Conservation (phyloP, 352 stramenopile species). For the Globisporangium alternatum region DNA sequence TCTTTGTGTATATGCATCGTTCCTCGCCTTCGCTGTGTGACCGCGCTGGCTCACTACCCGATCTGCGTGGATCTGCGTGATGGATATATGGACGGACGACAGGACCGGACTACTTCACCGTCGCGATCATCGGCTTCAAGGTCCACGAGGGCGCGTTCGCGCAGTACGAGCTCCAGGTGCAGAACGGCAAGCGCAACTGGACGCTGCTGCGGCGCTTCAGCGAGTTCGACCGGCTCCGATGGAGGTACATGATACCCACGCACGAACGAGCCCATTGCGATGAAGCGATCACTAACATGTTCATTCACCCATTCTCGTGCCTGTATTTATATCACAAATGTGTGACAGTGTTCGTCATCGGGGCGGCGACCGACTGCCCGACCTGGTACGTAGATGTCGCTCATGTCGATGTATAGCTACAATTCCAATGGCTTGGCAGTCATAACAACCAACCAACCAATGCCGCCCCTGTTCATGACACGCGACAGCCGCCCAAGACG, state of each 20-base stretch:
- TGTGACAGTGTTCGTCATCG: conserved; percentile 40
- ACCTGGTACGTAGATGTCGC: conserved; percentile 24
- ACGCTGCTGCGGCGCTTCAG: conserved; percentile 67
- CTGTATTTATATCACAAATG: conserved; percentile 1
- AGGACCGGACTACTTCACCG: conserved; percentile 78
- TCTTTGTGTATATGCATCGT: neutral
- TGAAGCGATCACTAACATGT: neutral
- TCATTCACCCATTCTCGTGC: neutral
- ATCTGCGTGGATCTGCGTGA: neutral
- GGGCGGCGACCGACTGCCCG: conserved; percentile 37
- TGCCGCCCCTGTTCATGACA: neutral
- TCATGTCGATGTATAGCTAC: neutral
- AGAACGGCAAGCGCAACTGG: conserved; percentile 69
- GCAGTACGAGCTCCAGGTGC: conserved; percentile 65
- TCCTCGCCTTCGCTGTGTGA: neutral
- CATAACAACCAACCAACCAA: neutral
- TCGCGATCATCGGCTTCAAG: conserved; percentile 47
- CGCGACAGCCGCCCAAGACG: conserved; percentile 53
- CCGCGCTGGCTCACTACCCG: neutral
- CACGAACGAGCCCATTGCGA: neutral
- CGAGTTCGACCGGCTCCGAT: conserved; percentile 57
- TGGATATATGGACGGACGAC: neutral
- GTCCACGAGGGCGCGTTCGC: conserved; percentile 53
- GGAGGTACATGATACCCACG: conserved; percentile 26
- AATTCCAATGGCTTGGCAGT: neutral